Evolutionary conservation across 768 basidiomycete genomes (phyloP), one percentile per base, ranked within the genome.

Genomic region (Xerocomellus dryophilus): DNA sequence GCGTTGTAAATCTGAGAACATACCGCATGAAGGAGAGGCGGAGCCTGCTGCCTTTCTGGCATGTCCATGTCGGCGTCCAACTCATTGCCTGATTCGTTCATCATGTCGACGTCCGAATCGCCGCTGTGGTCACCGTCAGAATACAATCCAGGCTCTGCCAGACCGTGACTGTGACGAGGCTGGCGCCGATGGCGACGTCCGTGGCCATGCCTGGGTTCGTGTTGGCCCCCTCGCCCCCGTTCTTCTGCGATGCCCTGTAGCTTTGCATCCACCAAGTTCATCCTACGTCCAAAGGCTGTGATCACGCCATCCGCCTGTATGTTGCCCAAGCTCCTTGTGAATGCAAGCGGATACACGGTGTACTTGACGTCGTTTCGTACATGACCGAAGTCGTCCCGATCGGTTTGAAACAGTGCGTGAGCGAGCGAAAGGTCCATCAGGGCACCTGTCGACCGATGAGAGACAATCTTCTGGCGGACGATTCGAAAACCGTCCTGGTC

Each of bases 1-100:
- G 36, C 27, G 12, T 52, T 52, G 12, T 52, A 46, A 4, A 52
- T 52, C n/a, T 52, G 51, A 0, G 43, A 52, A 5, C 18, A 17
- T 0, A 52, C 36, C 0, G 11, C 43, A 46, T 40, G 51, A 0
- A 49, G 38, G 0, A 40, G 29, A 29, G 29, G 29, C 10, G 34
- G 10, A 2, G 34, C n/a, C n/a, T n/a, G 34, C 34, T 11, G 4
- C 12, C 34, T 34, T 11, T 34, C 34, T 34, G 29, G 29, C 29
- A 29, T 29, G 38, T 7, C 5, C 11, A 6, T 20, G 11, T 9
- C 34, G n/a, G n/a, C n/a, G n/a, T n/a, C n/a, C n/a, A n/a, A n/a
- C n/a, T n/a, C n/a, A n/a, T n/a, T n/a, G n/a, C n/a, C n/a, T n/a
- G n/a, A n/a, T n/a, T n/a, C n/a, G n/a, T n/a, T n/a, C n/a, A n/a